A percentile compares a stretch with the other conserved stretches of the same genome.
Evolutionary conservation across 805 yeast species (phyloP).

Genomic region (Starmerella bombicola): DNA sequence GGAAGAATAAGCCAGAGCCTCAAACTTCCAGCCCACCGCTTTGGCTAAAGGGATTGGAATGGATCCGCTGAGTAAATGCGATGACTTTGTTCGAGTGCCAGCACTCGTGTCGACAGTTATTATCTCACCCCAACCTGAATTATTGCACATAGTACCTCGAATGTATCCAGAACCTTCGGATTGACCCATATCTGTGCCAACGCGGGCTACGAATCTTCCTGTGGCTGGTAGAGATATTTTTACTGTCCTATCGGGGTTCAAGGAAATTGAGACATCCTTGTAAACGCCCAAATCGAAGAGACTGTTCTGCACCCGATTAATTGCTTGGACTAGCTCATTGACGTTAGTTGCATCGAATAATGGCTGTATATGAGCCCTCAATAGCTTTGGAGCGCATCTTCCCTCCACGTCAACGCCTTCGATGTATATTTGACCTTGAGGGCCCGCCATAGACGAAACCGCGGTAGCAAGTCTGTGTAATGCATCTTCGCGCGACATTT

Average conservation of each 20-base stretch:
- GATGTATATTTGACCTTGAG: conserved; percentile 9
- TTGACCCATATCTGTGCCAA: conserved; percentile 93
- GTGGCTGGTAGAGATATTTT: conserved; percentile 26
- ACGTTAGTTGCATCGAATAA: conserved; percentile 25
- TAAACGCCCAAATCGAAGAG: conserved; percentile 21
- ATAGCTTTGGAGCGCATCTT: conserved; percentile 26
- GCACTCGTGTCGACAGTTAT: conserved; percentile 44
- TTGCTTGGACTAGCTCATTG: conserved; percentile 21
- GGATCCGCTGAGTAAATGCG: conserved; percentile 41
- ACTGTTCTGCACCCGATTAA: conserved; percentile 25
- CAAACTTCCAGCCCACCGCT: conserved; percentile 36
- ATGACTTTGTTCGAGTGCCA: conserved; percentile 48
- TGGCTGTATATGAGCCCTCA: conserved; percentile 28
- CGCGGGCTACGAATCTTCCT: conserved; percentile 65
- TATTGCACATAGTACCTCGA: conserved; percentile 51
- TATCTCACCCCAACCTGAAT: conserved; percentile 58
- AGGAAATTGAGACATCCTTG: conserved; percentile 20
- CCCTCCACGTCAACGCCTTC: conserved; percentile 27
- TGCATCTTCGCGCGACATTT: conserved; percentile 16
- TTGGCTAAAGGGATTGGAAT: conserved; percentile 39
- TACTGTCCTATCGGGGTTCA: conserved; percentile 14
- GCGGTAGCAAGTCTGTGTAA: conserved; percentile 8
- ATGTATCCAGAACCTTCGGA: conserved; percentile 94
- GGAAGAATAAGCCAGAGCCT: conserved; percentile 39
- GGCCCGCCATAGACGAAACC: conserved; percentile 7